Base-by-base conservation (phyloP, 164 flowering plant species). In the Chloranthus sessilifolius region DNA sequence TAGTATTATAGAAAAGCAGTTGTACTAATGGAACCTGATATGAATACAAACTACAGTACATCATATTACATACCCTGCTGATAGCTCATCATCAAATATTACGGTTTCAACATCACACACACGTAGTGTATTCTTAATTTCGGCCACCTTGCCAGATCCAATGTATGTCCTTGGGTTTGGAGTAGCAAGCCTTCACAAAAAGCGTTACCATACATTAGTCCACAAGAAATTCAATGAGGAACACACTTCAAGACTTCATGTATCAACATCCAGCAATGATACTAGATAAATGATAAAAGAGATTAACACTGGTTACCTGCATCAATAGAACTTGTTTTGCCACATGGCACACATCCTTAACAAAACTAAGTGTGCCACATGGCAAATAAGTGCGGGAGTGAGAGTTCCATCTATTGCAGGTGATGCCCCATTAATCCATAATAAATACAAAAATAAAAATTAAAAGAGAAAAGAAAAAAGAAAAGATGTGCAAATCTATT, bases 11-110 rank as follows among this genome's bases (percentile, higher is more conserved):
- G n/a, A n/a, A n/a, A n/a, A n/a, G n/a, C n/a, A n/a, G n/a, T n/a
- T n/a, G n/a, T n/a, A n/a, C n/a, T n/a, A n/a, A n/a, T n/a, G n/a
- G n/a, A n/a, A n/a, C n/a, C n/a, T n/a, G n/a, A n/a, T n/a, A n/a
- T n/a, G n/a, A n/a, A n/a, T n/a, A n/a, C n/a, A n/a, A n/a, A n/a
- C n/a, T n/a, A n/a, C n/a, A n/a, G n/a, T n/a, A n/a, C n/a, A n/a
- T n/a, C n/a, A n/a, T n/a, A n/a, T n/a, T n/a, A n/a, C n/a, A n/a
- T 62, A 91, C 98, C 98, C 96, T 39, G 98, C 75, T 61, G 98
- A 91, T 54, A 91, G 86, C 68, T 91, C 96, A 64, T 91, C 96
- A 64, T 91, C 98, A 66, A 92, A 92, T 62, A 92, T 85, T 14
- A 92, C 91, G 51, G 95, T 92, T 71, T 88, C 96, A 39, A 80